These are phyloP conservation scores for Scenedesmus sp. DNA, from an alignment of 163 green algal species.

Conservation along the genomic window DNA sequence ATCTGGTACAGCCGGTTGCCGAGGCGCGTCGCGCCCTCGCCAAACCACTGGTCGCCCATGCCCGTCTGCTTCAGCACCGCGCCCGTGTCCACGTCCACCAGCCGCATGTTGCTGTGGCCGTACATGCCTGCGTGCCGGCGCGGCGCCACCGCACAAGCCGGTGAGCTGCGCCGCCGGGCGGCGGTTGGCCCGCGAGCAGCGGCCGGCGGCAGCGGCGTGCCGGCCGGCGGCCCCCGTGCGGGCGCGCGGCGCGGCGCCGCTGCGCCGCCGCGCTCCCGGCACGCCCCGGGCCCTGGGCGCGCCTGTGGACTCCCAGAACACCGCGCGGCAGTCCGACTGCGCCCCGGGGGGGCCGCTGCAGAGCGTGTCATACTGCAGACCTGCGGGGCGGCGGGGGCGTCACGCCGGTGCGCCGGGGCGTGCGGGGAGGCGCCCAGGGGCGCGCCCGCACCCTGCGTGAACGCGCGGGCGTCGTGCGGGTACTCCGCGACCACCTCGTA, in stretches of 20 bases:
- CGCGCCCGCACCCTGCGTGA: slow-evolving; percentile 76
- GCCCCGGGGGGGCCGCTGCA: slow-evolving; percentile 48
- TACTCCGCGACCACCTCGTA: slow-evolving; percentile 62
- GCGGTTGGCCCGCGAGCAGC: neutral
- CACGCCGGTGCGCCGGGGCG: neutral
- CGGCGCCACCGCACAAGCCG: neutral
- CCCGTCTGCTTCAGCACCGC: slow-evolving; percentile 50
- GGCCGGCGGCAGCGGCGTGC: neutral
- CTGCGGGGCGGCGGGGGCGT: slow-evolving; percentile 4
- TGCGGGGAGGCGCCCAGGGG: too few relatives aligned
- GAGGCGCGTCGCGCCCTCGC: slow-evolving; percentile 74
- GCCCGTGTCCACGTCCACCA: slow-evolving; percentile 70
- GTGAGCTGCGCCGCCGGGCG: neutral
- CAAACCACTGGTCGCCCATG: slow-evolving; percentile 75
- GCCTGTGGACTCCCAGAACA: slow-evolving; percentile 81
- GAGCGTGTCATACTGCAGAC: slow-evolving; percentile 61
- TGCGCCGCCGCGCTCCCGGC: too few relatives aligned
- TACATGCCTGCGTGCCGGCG: slow-evolving; percentile 60
- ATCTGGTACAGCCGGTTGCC: slow-evolving; percentile 79
- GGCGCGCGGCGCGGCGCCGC: too few relatives aligned
- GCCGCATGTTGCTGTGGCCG: slow-evolving; percentile 65
- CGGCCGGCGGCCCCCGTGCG: too few relatives aligned
- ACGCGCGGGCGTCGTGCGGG: slow-evolving; percentile 65
- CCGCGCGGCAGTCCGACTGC: slow-evolving; percentile 59
- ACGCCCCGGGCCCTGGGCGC: too few relatives aligned